These are phyloP conservation scores for Quillaja saponaria DNA, from an alignment of 306 rosid species.

Conservation along the genomic window DNA sequence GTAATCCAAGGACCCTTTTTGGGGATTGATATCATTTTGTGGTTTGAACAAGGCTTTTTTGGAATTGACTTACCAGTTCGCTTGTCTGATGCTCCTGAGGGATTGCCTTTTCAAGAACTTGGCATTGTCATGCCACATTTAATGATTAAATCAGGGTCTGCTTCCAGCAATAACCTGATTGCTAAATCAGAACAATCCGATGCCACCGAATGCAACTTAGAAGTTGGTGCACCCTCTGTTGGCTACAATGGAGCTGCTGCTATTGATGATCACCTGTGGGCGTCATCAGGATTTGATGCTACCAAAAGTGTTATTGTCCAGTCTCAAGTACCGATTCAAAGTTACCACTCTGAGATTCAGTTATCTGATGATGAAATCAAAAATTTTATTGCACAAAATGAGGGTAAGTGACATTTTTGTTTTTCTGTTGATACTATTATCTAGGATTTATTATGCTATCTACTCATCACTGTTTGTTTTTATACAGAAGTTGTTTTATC, in stretches of 20 bases:
- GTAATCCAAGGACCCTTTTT: conserved; percentile 67
- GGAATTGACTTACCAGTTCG: conserved; percentile 65
- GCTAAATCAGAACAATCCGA: conserved; percentile 43
- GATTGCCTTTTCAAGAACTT: conserved; percentile 61
- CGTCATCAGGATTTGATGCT: conserved; percentile 44
- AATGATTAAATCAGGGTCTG: conserved; percentile 39
- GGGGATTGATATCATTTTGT: conserved; percentile 66
- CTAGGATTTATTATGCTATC: conserved; percentile 11
- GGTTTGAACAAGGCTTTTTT: conserved; percentile 76
- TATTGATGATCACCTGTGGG: conserved; percentile 42
- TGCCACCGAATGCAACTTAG: conserved; percentile 47
- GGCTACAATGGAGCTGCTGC: conserved; percentile 40
- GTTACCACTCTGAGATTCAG: conserved; percentile 43
- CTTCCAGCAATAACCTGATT: conserved; percentile 38
- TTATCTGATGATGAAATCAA: conserved; percentile 42
- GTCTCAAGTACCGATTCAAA: conserved; percentile 35
- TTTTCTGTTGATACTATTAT: conserved; percentile 12
- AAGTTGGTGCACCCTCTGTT: conserved; percentile 33
- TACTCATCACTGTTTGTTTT: conserved; percentile 18
- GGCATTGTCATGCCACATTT: conserved; percentile 67
- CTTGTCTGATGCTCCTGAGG: conserved; percentile 57
- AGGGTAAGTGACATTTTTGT: conserved; percentile 41
- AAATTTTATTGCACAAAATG: conserved; percentile 44
- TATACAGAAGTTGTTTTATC: conserved; percentile 45
- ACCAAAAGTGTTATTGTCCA: conserved; percentile 35